Conservation (phyloP, 2,329 filamentous ascomycete species). For the Fusarium sarcochroum region DNA sequence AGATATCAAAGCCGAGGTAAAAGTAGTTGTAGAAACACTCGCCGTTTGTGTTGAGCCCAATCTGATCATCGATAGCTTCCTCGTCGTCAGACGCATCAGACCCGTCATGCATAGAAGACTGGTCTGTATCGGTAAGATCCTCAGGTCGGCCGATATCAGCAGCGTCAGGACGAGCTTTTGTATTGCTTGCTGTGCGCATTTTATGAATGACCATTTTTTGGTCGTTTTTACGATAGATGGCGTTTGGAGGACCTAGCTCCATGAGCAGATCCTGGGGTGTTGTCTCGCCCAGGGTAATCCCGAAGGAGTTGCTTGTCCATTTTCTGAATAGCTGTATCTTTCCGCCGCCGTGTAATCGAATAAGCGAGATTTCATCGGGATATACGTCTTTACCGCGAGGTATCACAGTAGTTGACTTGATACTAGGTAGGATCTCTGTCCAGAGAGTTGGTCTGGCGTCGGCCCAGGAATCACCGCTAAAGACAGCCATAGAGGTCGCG, state of each 20-base stretch:
- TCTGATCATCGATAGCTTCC: conserved; percentile 70
- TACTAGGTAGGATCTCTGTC: conserved; percentile 79
- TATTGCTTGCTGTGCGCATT: conserved; percentile 67
- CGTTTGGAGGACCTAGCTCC: conserved; percentile 92
- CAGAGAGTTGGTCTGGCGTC: conserved; percentile 84
- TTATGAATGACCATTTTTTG: conserved; percentile 90
- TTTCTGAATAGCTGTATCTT: conserved; percentile 83
- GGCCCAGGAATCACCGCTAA: conserved; percentile 91
- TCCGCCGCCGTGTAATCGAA: conserved; percentile 83
- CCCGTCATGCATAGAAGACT: conserved; percentile 79
- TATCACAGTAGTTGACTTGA: conserved; percentile 78
- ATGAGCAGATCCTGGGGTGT: conserved; percentile 92
- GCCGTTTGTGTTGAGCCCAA: conserved; percentile 68
- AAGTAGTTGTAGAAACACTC: conserved; percentile 99
- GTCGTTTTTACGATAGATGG: conserved; percentile 93
- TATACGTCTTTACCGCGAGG: conserved; percentile 81
- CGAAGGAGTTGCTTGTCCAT: conserved; percentile 74
- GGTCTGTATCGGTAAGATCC: conserved; percentile 78
- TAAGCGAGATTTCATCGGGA: conserved; percentile 89
- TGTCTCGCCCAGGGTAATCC: conserved; percentile 85
- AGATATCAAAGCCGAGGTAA: conserved; percentile 91
- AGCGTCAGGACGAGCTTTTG: conserved; percentile 61
- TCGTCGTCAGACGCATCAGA: conserved; percentile 77
- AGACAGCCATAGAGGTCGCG: conserved; percentile 90
- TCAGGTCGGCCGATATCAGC: conserved; percentile 64